phyloP scores from a whole-genome alignment of 2,329 filamentous ascomycete species.

The Fusarium nisikadoi region DNA sequence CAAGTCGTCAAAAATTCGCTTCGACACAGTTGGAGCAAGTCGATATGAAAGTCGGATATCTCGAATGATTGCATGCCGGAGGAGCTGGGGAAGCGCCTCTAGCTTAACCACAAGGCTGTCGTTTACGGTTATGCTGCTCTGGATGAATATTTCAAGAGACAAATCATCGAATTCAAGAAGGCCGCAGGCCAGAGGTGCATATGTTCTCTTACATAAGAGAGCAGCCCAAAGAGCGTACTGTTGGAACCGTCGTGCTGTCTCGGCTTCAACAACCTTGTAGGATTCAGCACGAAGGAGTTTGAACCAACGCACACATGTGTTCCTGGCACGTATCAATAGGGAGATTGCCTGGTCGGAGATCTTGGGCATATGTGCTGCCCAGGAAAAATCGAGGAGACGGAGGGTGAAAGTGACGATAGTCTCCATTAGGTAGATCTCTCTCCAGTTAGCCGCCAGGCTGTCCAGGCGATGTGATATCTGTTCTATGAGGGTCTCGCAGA shows the following conservation, averaged over 20 bases:
- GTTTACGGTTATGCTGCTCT: constrained; percentile 39
- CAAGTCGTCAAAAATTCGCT: constrained; percentile 14
- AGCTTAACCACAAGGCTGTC: constrained; percentile 42
- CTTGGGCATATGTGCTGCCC: not conserved
- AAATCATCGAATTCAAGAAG: constrained; percentile 7
- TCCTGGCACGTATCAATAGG: constrained; percentile 26
- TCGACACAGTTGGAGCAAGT: constrained; percentile 13
- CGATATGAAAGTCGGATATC: constrained; percentile 39
- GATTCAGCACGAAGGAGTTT: constrained; percentile 58
- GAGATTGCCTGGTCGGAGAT: not conserved
- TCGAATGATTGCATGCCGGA: constrained; percentile 34
- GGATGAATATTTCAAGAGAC: constrained; percentile 32
- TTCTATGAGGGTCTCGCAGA: constrained; percentile 60
- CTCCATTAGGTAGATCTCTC: constrained; percentile 69
- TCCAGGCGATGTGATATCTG: constrained; percentile 58
- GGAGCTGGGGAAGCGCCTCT: constrained; percentile 19
- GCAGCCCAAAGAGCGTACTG: constrained; percentile 65
- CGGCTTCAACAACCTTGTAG: constrained; percentile 50
- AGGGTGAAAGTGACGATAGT: constrained; percentile 63
- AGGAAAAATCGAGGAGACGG: constrained; percentile 47
- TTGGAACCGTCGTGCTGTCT: constrained; percentile 49
- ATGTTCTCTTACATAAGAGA: constrained; percentile 62
- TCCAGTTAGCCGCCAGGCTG: constrained; percentile 65
- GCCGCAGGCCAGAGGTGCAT: constrained; percentile 23
- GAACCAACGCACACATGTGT: constrained; percentile 62